These are phyloP conservation scores for Rosa hybrid DNA, from an alignment of 331 rosid species.

Conservation along the genomic window DNA sequence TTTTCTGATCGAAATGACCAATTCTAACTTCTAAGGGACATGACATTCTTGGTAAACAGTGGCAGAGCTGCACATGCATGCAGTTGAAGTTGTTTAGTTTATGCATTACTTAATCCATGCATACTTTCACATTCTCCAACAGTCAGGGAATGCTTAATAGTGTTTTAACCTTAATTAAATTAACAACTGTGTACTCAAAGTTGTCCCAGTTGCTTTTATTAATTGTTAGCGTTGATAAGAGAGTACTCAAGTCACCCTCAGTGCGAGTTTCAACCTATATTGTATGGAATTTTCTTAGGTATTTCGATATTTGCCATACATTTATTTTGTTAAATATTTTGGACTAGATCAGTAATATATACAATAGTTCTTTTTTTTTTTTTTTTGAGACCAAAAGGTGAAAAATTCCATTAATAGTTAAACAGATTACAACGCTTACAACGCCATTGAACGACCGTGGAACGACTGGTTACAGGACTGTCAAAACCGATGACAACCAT, in stretches of 20 bases:
- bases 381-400: no score
- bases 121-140: constrained; percentile 15
- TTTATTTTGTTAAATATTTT: no score
- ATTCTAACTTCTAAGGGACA: not conserved
- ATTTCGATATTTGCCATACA: no score
- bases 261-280: not conserved
- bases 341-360: no score
- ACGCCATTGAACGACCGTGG: no score
- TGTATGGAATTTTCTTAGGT: not conserved
- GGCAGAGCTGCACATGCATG: not conserved
- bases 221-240: not conserved
- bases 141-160: not conserved
- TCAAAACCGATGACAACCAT: no score
- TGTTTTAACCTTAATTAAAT: not conserved
- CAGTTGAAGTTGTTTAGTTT: not conserved
- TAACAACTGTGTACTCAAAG: not conserved
- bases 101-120: constrained; percentile 5
- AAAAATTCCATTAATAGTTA: no score
- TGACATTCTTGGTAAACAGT: not conserved
- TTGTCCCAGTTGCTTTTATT: not conserved
- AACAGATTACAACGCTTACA: no score
- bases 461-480: no score
- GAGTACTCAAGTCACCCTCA: constrained; percentile 6
- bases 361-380: no score
- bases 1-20: not conserved